Conservation (phyloP, 257 asterid species). For the Solanum chiquidenum region DNA sequence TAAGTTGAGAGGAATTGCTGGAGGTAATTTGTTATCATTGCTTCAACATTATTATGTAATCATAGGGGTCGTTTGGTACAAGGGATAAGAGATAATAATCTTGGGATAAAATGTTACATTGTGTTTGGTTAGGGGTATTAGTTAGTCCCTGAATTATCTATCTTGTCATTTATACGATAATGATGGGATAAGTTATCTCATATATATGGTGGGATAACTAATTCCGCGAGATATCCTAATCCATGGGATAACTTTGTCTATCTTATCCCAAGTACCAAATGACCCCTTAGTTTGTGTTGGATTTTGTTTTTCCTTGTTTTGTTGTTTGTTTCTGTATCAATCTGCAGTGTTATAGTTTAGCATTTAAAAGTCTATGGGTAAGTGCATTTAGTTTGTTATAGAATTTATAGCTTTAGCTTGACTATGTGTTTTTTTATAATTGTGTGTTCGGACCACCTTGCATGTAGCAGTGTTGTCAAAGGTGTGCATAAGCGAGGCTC, state of each 20-base stretch:
- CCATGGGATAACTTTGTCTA: not conserved
- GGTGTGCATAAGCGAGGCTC: not conserved
- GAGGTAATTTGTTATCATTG: constrained; percentile 40
- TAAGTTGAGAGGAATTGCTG: constrained; percentile 88
- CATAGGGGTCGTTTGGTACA: not conserved
- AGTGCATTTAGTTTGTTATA: not conserved
- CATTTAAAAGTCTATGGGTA: not conserved
- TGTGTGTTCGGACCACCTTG: not conserved
- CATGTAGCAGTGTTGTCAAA: not conserved
- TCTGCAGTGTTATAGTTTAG: not conserved
- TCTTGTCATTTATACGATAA: not conserved
- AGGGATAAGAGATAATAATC: not conserved
- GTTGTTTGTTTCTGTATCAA: not conserved
- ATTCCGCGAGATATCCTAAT: not conserved
- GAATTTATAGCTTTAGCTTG: not conserved
- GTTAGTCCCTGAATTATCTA: not conserved
- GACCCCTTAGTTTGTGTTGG: not conserved
- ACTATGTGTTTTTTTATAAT: not conserved
- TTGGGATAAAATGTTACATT: not conserved
- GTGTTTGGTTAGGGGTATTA: not conserved
- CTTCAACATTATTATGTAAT: not conserved
- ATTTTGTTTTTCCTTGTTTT: not conserved
- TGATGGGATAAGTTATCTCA: not conserved
- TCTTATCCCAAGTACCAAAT: not conserved
- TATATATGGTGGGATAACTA: too few relatives aligned